phyloP scores from a whole-genome alignment of 108 stramenopile species.

The Seminavis robusta region DNA sequence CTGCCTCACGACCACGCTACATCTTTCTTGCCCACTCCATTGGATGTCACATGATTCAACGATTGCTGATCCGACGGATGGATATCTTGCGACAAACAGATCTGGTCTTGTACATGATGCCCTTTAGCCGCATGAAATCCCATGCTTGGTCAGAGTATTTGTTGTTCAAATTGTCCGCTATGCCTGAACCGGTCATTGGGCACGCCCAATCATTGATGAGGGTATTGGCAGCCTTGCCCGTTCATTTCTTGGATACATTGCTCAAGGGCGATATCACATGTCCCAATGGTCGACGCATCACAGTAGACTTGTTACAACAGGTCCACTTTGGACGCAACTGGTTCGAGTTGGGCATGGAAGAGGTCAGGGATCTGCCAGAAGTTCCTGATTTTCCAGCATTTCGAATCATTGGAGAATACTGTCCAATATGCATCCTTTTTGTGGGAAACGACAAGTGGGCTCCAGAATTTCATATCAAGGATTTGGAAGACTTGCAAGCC shows the following conservation, averaged over 20 bases:
- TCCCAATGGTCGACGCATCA: conserved; percentile 43
- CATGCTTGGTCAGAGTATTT: conserved; percentile 17
- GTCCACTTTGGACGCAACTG: conserved; percentile 55
- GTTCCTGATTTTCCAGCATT: conserved; percentile 19
- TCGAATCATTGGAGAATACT: conserved; percentile 26
- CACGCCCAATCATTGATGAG: conserved; percentile 11
- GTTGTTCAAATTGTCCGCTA: conserved; percentile 34
- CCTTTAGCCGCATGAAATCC: conserved; percentile 65
- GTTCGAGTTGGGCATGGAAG: conserved; percentile 69
- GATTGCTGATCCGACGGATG: conserved; percentile 44
- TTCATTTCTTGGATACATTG: conserved; percentile 21
- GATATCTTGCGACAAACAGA: conserved; percentile 48
- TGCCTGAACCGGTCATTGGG: conserved; percentile 32
- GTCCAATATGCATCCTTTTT: conserved; percentile 51
- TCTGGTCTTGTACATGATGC: conserved; percentile 67
- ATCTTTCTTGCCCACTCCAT: conserved; percentile 81
- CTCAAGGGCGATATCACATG: conserved; percentile 36
- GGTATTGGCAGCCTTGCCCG: conserved; percentile 17
- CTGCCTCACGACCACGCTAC: conserved; percentile 25
- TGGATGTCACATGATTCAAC: conserved; percentile 69
- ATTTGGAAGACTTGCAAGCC: conserved; percentile 29
- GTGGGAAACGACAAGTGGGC: conserved; percentile 73
- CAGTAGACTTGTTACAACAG: conserved; percentile 34
- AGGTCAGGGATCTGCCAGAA: conserved; percentile 69
- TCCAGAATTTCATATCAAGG: conserved; percentile 46